Conservation (phyloP, 2,329 filamentous ascomycete species). For the Neopestalotiopsis rosae region DNA sequence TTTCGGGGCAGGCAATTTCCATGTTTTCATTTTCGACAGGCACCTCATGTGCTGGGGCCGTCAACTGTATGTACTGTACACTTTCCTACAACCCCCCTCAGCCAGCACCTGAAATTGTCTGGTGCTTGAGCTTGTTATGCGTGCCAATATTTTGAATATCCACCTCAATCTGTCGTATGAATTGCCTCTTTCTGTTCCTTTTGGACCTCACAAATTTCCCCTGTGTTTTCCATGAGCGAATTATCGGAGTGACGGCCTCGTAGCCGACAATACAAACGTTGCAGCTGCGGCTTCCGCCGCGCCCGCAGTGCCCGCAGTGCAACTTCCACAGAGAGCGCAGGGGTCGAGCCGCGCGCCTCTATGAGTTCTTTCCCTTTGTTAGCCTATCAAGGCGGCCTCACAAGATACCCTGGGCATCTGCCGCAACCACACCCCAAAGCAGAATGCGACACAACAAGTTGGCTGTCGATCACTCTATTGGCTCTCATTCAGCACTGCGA, state of each 20-base stretch:
- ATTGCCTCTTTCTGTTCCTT: not conserved
- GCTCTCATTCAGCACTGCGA: not conserved
- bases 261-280: not conserved
- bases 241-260: not conserved
- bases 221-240: not conserved
- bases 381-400: not conserved
- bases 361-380: not conserved
- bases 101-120: too few relatives aligned
- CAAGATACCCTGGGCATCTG: conserved; percentile 6
- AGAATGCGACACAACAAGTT: not conserved
- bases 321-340: not conserved
- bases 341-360: conserved; percentile 7
- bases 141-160: too few relatives aligned
- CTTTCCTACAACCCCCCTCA: not conserved
- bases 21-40: not conserved
- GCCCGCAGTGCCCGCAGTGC: not conserved
- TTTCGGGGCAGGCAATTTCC: conserved; percentile 10
- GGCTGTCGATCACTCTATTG: not conserved
- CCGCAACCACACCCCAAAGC: conserved; percentile 10
- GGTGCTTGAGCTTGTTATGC: too few relatives aligned
- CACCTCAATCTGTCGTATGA: too few relatives aligned
- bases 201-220: too few relatives aligned
- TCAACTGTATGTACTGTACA: not conserved
- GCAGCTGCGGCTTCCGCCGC: not conserved
- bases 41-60: not conserved